Evolutionary conservation across 805 yeast species (phyloP).

Genomic region (Ogataea populi-albae): DNA sequence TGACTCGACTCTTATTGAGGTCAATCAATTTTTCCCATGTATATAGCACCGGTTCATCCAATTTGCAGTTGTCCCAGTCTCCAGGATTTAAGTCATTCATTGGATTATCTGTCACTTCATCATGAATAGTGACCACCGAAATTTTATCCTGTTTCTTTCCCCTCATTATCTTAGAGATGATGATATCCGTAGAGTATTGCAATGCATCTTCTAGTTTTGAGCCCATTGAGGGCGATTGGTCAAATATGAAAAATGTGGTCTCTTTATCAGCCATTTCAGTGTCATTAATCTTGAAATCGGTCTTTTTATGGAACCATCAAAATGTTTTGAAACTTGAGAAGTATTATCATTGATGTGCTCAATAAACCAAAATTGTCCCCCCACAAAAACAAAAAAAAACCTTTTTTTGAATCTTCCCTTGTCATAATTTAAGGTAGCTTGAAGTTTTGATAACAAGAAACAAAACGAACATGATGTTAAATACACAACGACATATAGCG

Average conservation of each 20-base stretch:
- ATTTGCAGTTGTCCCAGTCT: slow-evolving; percentile 23
- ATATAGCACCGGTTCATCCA: slow-evolving; percentile 17
- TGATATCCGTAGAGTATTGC: slow-evolving; percentile 40
- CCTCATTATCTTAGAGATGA: slow-evolving; percentile 29
- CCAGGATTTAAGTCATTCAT: slow-evolving; percentile 20
- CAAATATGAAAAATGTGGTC: slow-evolving; percentile 42
- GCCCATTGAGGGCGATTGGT: slow-evolving; percentile 46
- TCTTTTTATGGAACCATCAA: too few species aligned
- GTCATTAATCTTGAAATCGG: too few species aligned
- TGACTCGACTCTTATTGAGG: slow-evolving; percentile 11
- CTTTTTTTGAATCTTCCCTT: too few species aligned
- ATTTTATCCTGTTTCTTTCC: slow-evolving; percentile 28
- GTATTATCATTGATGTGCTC: too few species aligned
- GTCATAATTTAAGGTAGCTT: too few species aligned
- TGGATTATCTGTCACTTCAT: slow-evolving; percentile 25
- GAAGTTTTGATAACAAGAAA: too few species aligned
- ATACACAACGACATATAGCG: too few species aligned
- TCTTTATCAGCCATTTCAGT: slow-evolving; percentile 23
- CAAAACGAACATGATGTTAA: too few species aligned
- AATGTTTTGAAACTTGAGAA: too few species aligned
- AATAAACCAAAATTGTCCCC: too few species aligned
- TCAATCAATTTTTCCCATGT: slow-evolving; percentile 17
- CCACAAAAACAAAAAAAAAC: too few species aligned
- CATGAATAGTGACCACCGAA: slow-evolving; percentile 25
- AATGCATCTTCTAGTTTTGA: slow-evolving; percentile 37